Evolutionary conservation across 1,284 basidiomycete genomes (phyloP).

Genomic region (Boletus sp.): DNA sequence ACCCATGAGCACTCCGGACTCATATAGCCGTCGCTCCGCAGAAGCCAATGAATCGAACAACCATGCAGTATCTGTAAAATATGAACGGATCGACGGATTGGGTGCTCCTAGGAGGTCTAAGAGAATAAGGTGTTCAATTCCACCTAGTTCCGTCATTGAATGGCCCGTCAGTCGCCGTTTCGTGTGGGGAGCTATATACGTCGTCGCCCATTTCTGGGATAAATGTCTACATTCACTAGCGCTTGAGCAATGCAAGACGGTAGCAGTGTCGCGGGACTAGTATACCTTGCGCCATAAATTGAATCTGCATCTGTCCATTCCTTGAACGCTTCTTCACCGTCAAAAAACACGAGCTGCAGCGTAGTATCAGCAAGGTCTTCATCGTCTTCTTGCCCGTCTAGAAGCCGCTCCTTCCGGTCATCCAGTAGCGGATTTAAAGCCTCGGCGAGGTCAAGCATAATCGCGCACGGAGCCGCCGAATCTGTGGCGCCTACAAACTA

Average conservation of each 20-base stretch:
- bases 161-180: constrained; percentile 60
- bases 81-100: constrained; percentile 72
- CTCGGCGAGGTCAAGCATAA: constrained; percentile 89
- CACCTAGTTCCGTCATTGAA: constrained; percentile 62
- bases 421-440: constrained; percentile 71
- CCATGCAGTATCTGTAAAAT: constrained; percentile 90
- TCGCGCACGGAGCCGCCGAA: constrained; percentile 93
- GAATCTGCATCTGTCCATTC: constrained; percentile 90
- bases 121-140: constrained; percentile 87
- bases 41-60: constrained; percentile 73
- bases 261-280: not conserved
- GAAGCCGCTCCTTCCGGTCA: constrained; percentile 55
- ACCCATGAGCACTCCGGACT: constrained; percentile 52
- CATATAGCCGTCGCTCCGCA: constrained; percentile 65
- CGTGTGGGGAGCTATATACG: constrained; percentile 59
- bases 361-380: constrained; percentile 80
- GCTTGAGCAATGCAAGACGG: not conserved
- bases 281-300: constrained; percentile 87
- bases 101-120: constrained; percentile 85
- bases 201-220: constrained; percentile 76
- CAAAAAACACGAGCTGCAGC: constrained; percentile 95
- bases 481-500: constrained; percentile 98
- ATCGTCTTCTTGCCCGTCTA: constrained; percentile 64
- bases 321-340: constrained; percentile 96
- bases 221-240: constrained; percentile 60